Evolutionary conservation across 108 stramenopile species (phyloP).

Genomic region (Conticribra guillardii): DNA sequence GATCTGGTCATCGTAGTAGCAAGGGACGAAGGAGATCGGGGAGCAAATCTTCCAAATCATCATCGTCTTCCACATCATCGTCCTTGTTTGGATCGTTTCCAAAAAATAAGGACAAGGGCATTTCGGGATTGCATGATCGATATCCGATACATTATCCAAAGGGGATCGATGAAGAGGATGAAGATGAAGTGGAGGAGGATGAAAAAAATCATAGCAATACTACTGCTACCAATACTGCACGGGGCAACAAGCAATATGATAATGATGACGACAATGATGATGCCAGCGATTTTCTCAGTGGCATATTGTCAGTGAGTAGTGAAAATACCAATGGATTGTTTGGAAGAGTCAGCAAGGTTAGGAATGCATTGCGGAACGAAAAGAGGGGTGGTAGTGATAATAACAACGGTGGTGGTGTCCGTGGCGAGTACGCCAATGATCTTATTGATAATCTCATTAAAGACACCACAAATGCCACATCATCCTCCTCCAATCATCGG

Average conservation of each 20-base stretch:
- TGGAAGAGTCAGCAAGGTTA: slow-evolving; percentile 5
- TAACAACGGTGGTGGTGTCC: slow-evolving; percentile 1
- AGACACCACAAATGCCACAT: too few species aligned
- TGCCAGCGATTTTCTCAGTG: slow-evolving; percentile 1
- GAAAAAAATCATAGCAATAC: neutral
- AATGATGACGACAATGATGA: slow-evolving; percentile 5
- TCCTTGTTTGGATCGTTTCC: neutral
- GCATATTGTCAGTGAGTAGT: neutral
- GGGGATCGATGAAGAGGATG: slow-evolving; percentile 5
- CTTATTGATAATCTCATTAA: too few species aligned
- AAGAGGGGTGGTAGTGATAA: neutral
- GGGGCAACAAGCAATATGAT: slow-evolving; percentile 2
- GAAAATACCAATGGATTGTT: slow-evolving; percentile 3
- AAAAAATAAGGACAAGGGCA: neutral
- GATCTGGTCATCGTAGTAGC: too few species aligned
- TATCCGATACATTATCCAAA: slow-evolving; percentile 31
- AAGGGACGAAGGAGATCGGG: too few species aligned
- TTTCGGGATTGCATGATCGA: slow-evolving; percentile 20
- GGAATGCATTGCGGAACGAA: neutral
- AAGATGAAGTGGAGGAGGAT: slow-evolving; percentile 26
- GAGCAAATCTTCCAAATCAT: neutral
- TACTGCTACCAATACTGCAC: neutral
- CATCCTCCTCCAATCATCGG: too few species aligned
- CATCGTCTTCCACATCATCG: neutral
- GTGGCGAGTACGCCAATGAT: slow-evolving; percentile 12